Conservation (phyloP, 805 yeast genomes). For the Kodamaea kakaduensis region DNA sequence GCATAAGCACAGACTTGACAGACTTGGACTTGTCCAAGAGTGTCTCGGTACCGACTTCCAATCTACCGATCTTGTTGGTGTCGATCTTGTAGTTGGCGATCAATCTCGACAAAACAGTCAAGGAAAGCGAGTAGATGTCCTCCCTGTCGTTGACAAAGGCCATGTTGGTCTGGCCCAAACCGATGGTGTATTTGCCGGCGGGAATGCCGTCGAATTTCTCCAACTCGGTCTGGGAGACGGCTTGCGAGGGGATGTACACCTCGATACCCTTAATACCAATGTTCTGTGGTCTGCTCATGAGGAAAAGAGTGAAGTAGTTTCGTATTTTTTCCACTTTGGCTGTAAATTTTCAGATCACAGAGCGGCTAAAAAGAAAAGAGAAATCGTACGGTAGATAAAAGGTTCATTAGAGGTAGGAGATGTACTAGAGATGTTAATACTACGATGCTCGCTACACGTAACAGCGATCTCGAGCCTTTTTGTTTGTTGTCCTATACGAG, state of each 20-base stretch:
- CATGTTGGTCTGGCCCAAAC: constrained; percentile 98
- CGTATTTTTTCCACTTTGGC: constrained; percentile 2
- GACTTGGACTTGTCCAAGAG: constrained; percentile 94
- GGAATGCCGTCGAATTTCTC: constrained; percentile 84
- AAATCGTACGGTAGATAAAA: too few species aligned
- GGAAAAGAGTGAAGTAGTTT: not conserved
- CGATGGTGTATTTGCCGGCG: constrained; percentile 95
- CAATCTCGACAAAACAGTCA: constrained; percentile 80
- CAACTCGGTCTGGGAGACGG: constrained; percentile 83
- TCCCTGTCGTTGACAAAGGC: constrained; percentile 95
- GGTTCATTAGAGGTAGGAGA: too few species aligned
- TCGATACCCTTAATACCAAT: constrained; percentile 97
- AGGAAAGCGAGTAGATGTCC: constrained; percentile 90
- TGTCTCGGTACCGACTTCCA: constrained; percentile 98
- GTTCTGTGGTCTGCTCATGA: constrained; percentile 62
- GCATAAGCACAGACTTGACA: constrained; percentile 93
- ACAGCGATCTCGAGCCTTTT: too few species aligned
- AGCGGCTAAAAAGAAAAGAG: too few species aligned
- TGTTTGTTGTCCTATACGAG: too few species aligned
- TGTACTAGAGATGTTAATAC: constrained; percentile 1
- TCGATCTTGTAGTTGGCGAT: constrained; percentile 81
- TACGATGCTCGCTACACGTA: too few species aligned
- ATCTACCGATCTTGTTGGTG: constrained; percentile 77
- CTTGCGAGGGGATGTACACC: constrained; percentile 79
- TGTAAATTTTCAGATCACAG: constrained; percentile 1